phyloP scores from a whole-genome alignment of 2,329 filamentous ascomycete genomes.

The Conoideocrella luteorostrata region DNA sequence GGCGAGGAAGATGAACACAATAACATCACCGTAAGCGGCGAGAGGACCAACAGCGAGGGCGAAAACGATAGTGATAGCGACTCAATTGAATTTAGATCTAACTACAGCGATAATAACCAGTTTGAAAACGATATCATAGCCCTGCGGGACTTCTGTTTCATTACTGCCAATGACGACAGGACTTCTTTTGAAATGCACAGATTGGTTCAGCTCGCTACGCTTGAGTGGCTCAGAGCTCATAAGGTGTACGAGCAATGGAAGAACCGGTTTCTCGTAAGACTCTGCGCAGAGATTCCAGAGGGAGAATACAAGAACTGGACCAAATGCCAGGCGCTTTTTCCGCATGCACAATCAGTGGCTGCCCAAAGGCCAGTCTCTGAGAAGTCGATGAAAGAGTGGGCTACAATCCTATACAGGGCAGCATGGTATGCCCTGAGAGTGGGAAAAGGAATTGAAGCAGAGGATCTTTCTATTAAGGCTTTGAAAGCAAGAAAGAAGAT shows the following conservation, averaged over 20 bases:
- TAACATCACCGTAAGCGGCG: slow-evolving; percentile 6
- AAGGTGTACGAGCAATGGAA: slow-evolving; percentile 8
- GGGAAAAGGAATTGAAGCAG: slow-evolving; percentile 10
- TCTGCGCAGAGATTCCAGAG: slow-evolving; percentile 15
- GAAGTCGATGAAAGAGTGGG: slow-evolving; percentile 13
- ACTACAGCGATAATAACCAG: slow-evolving; percentile 8
- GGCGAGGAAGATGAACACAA: not conserved
- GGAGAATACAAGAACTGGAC: too few relatives aligned
- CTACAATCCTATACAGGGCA: slow-evolving; percentile 14
- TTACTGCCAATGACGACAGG: slow-evolving; percentile 14
- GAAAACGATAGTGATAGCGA: too few relatives aligned
- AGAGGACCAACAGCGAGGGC: slow-evolving; percentile 6
- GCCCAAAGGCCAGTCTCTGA: slow-evolving; percentile 11
- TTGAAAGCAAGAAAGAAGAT: slow-evolving; percentile 12
- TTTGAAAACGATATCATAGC: slow-evolving; percentile 22
- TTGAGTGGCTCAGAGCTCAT: slow-evolving; percentile 15
- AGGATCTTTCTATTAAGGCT: slow-evolving; percentile 7
- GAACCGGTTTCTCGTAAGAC: slow-evolving; percentile 10
- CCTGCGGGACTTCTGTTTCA: slow-evolving; percentile 25
- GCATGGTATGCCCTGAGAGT: slow-evolving; percentile 13
- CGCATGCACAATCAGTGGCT: slow-evolving; percentile 9
- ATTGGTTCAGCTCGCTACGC: slow-evolving; percentile 26
- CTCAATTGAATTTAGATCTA: slow-evolving; percentile 5
- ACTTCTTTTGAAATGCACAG: slow-evolving; percentile 28
- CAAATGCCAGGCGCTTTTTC: too few relatives aligned